Conservation (phyloP, 805 yeast species). For the Starmerella apicola region DNA sequence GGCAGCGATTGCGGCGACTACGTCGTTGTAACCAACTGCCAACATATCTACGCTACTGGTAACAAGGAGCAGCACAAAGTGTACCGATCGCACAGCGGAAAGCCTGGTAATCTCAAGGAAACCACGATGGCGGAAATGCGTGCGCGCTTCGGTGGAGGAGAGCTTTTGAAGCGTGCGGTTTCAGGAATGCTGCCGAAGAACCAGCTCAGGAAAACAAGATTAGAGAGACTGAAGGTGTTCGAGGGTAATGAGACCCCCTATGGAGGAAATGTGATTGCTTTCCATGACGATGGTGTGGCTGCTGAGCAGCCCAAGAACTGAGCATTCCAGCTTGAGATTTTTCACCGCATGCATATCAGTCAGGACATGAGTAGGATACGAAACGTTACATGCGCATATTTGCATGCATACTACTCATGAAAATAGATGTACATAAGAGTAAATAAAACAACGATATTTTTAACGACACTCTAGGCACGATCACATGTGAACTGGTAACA, state of each 20-base stretch:
- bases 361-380: too few relatives aligned
- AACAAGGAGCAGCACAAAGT: conserved; percentile 66
- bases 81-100: conserved; percentile 79
- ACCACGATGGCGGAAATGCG: conserved; percentile 68
- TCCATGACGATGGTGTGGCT: conserved; percentile 59
- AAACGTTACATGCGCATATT: too few relatives aligned
- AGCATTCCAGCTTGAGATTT: too few relatives aligned
- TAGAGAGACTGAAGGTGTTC: conserved; percentile 72
- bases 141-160: conserved; percentile 76
- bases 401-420: too few relatives aligned
- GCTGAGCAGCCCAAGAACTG: too few relatives aligned
- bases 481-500: too few relatives aligned
- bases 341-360: too few relatives aligned
- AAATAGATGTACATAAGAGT: too few relatives aligned
- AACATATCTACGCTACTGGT: conserved; percentile 71
- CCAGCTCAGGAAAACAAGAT: conserved; percentile 59
- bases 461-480: too few relatives aligned
- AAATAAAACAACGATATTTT: too few relatives aligned
- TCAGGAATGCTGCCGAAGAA: conserved; percentile 95
- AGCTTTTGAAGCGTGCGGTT: conserved; percentile 74
- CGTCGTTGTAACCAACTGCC: conserved; percentile 90
- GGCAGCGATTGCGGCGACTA: conserved; percentile 84
- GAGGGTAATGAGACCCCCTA: conserved; percentile 88
- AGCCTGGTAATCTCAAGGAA: conserved; percentile 81
- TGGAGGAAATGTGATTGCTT: conserved; percentile 67